These are phyloP conservation scores for Ophiosphaerella herpotricha DNA, from an alignment of 2,329 filamentous ascomycete genomes.

Conservation along the genomic window DNA sequence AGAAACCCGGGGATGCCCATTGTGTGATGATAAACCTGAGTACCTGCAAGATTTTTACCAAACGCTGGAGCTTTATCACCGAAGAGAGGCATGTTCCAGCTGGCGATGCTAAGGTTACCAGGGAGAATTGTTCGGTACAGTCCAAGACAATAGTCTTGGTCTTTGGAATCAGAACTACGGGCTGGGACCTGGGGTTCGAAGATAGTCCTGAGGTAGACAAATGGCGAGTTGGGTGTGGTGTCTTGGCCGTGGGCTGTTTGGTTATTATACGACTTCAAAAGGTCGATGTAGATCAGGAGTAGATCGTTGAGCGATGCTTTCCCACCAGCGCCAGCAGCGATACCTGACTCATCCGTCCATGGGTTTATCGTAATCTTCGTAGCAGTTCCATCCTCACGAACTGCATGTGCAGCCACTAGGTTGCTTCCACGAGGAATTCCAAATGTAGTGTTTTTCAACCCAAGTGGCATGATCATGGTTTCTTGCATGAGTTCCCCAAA, in stretches of 20 bases:
- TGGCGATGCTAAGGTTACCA: conserved; percentile 9
- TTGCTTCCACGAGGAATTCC: neutral
- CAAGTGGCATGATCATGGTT: conserved; percentile 9
- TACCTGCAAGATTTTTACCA: neutral
- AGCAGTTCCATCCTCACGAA: neutral
- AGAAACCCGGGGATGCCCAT: neutral
- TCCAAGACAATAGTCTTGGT: conserved; percentile 17
- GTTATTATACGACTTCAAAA: neutral
- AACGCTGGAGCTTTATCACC: neutral
- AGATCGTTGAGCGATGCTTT: neutral
- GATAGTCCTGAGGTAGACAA: neutral
- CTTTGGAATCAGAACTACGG: neutral
- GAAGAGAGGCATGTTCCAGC: conserved; percentile 8
- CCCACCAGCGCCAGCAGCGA: neutral
- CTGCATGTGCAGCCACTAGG: neutral
- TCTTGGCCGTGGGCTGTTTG: neutral
- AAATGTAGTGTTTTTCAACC: conserved; percentile 4
- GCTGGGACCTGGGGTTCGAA: neutral
- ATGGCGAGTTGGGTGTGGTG: neutral
- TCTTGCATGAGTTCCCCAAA: conserved; percentile 9
- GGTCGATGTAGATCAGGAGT: neutral
- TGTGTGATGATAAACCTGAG: neutral
- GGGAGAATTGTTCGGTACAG: conserved; percentile 16
- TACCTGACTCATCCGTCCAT: neutral
- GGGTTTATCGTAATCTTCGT: neutral